Conservation (phyloP, 805 yeast genomes). For the Barnettozyma wickerhamii region DNA sequence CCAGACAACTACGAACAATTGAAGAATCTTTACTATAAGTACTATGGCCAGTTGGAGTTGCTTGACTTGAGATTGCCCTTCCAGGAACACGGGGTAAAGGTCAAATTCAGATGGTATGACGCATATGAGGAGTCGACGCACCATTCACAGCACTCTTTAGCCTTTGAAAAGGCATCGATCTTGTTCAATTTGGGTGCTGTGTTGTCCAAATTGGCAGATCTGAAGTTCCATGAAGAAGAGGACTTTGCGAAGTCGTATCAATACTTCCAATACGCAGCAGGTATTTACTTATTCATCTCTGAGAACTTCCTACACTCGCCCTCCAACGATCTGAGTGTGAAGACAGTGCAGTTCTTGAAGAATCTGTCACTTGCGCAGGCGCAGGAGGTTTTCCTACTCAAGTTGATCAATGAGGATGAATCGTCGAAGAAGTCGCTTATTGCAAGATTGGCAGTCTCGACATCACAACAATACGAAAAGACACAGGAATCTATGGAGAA, state of each 20-base stretch:
- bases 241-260: constrained; percentile 57
- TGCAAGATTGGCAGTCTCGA: constrained; percentile 68
- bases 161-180: constrained; percentile 85
- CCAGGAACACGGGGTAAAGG: constrained; percentile 45
- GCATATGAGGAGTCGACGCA: constrained; percentile 49
- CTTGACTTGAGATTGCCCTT: constrained; percentile 74
- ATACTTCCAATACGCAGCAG: constrained; percentile 70
- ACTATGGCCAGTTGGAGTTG: constrained; percentile 79
- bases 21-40: constrained; percentile 54
- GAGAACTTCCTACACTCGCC: constrained; percentile 91
- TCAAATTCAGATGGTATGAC: constrained; percentile 78
- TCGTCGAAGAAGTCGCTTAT: constrained; percentile 55
- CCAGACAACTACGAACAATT: constrained; percentile 38
- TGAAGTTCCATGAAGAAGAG: constrained; percentile 29
- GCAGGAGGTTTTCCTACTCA: constrained; percentile 75
- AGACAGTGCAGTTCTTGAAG: constrained; percentile 59
- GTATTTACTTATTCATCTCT: constrained; percentile 64
- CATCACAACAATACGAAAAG: constrained; percentile 50
- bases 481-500: constrained; percentile 43
- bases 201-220: constrained; percentile 47
- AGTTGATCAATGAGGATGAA: constrained; percentile 47
- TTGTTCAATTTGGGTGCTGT: constrained; percentile 75
- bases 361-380: constrained; percentile 79
- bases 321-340: constrained; percentile 66
- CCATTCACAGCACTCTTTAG: constrained; percentile 70